Evolutionary conservation across 2,329 filamentous ascomycete genomes (phyloP), one percentile per base, ranked within the genome.

Genomic region (Fusarium lateritium): DNA sequence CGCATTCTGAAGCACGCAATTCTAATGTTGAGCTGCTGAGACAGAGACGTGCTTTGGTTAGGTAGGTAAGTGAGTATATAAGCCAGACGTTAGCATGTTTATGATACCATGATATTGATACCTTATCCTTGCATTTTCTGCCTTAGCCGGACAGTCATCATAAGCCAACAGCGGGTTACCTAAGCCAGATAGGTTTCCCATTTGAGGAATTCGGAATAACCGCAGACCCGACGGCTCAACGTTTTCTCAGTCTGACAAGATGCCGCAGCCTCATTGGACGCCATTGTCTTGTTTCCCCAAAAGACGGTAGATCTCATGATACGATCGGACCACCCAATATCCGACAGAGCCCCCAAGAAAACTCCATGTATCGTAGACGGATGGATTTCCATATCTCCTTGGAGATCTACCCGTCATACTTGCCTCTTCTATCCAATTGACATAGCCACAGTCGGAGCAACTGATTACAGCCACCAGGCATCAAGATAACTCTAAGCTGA

Each of bases 261-360:
- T 45, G 44, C 39, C 22, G 19, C 38, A 19, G 31, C 39, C 38
- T 67, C 34, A 67, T 69, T 69, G 66, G 66, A 40, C 44, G 19
- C 33, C 44, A 50, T 47, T 10, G 40, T 58, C 58, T 51, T 44
- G 34, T 55, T 53, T 45, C 34, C 36, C 19, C 42, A 46, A 61
- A 40, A 38, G 28, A 40, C 10, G 42, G 46, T 51, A 69, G 56
- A 69, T 62, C 61, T 69, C 56, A 69, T 67, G 66, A 59, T 67
- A 59, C 56, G 62, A 69, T 67, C 66, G 66, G 66, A 56, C 66
- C 52, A 67, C 24, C 38, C 45, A 55, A 63, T 63, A 54, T 52
- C 66, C 52, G 66, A 62, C 65, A 51, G 46, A 56, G 39, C 43
- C 42, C 50, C 47, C 10, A 62, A 24, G 24, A 26, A 28, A 34